These are phyloP conservation scores for Funneliformis geosporum DNA, from an alignment of 192 early-diverging fungal genomes.

Conservation along the genomic window DNA sequence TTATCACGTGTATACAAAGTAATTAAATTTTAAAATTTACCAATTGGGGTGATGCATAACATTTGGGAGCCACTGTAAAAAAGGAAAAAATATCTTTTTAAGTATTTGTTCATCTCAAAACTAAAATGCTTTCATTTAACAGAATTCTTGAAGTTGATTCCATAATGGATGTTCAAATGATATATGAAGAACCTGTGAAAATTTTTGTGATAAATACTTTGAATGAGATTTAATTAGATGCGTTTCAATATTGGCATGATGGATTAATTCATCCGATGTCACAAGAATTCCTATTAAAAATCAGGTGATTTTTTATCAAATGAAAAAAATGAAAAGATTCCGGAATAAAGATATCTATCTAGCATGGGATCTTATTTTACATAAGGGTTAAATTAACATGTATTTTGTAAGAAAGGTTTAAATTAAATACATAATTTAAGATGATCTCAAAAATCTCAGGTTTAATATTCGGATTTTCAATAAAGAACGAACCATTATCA, in stretches of 20 bases:
- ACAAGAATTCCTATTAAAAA: neutral
- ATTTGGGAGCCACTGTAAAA: too few relatives aligned
- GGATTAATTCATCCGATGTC: neutral
- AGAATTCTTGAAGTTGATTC: neutral
- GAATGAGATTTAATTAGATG: neutral
- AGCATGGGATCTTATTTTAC: neutral
- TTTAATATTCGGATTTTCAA: conserved; percentile 10
- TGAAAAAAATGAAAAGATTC: neutral
- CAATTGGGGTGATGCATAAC: too few relatives aligned
- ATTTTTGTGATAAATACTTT: neutral
- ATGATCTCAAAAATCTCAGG: conserved; percentile 10
- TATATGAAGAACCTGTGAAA: neutral
- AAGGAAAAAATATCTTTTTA: too few relatives aligned
- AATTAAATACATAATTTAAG: neutral
- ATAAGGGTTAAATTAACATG: neutral
- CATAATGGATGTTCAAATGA: neutral
- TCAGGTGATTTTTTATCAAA: neutral
- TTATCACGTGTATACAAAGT: too few relatives aligned
- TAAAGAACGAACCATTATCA: neutral
- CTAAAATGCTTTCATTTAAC: neutral
- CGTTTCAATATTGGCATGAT: neutral
- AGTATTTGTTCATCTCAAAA: too few relatives aligned
- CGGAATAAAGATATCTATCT: neutral
- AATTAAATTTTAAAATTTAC: too few relatives aligned
- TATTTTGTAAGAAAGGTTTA: neutral